Conservation (phyloP, 2,329 filamentous ascomycete genomes). For the Chrysosphaeria jannelii region DNA sequence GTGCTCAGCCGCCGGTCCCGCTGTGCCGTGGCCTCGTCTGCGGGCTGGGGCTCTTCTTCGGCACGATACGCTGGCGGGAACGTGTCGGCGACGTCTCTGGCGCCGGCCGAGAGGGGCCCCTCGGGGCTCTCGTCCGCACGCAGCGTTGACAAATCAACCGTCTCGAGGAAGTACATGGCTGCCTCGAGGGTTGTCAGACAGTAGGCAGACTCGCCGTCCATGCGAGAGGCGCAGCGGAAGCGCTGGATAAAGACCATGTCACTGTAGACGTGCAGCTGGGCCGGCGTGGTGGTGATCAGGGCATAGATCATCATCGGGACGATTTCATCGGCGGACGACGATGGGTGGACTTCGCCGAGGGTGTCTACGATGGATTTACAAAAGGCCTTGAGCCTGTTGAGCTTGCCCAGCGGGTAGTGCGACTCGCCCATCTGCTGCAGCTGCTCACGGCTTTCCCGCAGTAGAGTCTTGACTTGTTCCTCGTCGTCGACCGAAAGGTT, state of each 20-base stretch:
- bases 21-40: constrained; percentile 8
- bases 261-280: constrained; percentile 68
- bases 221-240: constrained; percentile 59
- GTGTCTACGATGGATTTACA: constrained; percentile 92
- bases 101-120: constrained; percentile 25
- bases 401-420: constrained; percentile 67
- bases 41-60: constrained; percentile 10
- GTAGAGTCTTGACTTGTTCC: constrained; percentile 28
- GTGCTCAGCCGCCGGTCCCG: constrained; percentile 58
- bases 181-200: constrained; percentile 91
- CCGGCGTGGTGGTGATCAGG: constrained; percentile 66
- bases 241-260: constrained; percentile 85
- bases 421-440: constrained; percentile 62
- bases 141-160: constrained; percentile 72
- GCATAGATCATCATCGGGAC: constrained; percentile 92
- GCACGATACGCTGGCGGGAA: constrained; percentile 23
- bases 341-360: constrained; percentile 31
- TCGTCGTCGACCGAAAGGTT: constrained; percentile 39
- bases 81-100: constrained; percentile 10
- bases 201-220: constrained; percentile 85
- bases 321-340: constrained; percentile 89
- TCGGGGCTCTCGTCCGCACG: constrained; percentile 48
- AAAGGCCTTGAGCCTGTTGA: constrained; percentile 60
- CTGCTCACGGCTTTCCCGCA: constrained; percentile 40
- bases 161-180: constrained; percentile 78